Base-by-base conservation (phyloP, 2,329 filamentous ascomycete genomes). In the Davidsoniella neocaledoniae region DNA sequence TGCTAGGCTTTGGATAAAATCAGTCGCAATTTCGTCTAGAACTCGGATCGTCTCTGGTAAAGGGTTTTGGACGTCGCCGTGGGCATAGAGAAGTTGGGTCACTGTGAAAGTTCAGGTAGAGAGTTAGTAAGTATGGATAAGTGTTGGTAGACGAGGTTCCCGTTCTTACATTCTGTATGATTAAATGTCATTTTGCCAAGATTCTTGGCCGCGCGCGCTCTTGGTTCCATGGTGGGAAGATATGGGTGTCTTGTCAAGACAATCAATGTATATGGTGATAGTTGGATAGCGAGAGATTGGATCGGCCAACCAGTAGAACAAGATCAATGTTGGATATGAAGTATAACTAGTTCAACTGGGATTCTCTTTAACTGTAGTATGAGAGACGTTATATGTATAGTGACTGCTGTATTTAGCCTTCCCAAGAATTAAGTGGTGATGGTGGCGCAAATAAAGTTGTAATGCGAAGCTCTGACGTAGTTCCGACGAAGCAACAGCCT, bases 1-100 rank as follows among this genome's bases (percentile, higher is more conserved):
- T 66, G 85, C 90, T 49, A 91, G 81, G 63, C 91, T 86, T 62
- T 94, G 86, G 62, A 96, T 86, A 70, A 94, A 95, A 69, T 96
- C 91, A 55, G 88, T 94, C 54, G 94, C 78, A 58, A 96, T 90
- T 67, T 95, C 88, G 70, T 96, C 91, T 46, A 96, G 80, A 47
- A 90, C 77, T 54, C 83, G 80, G 53, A 94, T 74, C 8, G 88
- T 95, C 61, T 87, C 79, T 16, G 84, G 80, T 23, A 96, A 79
- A 1, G 87, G 85, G 50, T 82, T 73, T 52, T 75, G 71, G 51
- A 82, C 77, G 65, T 93, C 86, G 62, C 86, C 87, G 62, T 85
- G 83, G 53, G 82, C 83, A 64, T 79, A 84, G 61, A 91, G 80
- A 53, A 90, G 76, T 57, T 80, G 74, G 56, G 77, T 72, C 48